Evolutionary conservation across 192 early-diverging fungal species (phyloP), one percentile per base, ranked within the genome.

Genomic region (Umbelopsis sp.): DNA sequence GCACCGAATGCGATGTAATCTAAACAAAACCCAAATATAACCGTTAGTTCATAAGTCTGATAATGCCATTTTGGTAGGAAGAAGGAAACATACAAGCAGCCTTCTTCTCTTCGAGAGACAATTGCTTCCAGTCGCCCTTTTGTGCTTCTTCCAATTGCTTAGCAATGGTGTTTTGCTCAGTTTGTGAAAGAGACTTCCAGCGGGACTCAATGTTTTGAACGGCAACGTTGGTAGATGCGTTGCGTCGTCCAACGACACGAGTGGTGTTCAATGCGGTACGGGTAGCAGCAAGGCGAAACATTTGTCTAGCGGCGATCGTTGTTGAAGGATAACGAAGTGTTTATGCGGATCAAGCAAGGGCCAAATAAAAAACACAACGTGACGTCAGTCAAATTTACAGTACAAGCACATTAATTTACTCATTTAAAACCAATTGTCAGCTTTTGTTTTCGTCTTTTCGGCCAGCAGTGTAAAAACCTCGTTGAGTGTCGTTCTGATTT

Each of bases 121-220:
- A 80, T 72, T 88, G 86, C 85, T 93, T 93, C 97, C 97, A 99
- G 87, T 99, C 95, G 51, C 87, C 92, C 87, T 95, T 96, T 87
- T 97, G 94, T 71, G 84, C 85, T 78, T 92, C 92, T 71, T 85
- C 85, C 30, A 99, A 87, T 46, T 85, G 77, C 74, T 91, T 92
- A 67, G 91, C 81, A 65, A 97, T 88, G 66, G 92, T 89, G 67
- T 82, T 83, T 86, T 97, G 93, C 81, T 97, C 94, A 69, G 85
- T 83, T 78, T 79, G 74, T 77, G 91, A 82, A 77, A 88, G 73
- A 77, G 89, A 76, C 87, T 87, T 82, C 91, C 88, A 81, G 80
- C 80, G 78, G 76, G 80, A 69, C 69, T 85, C 80, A 33, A 88
- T 52, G 78, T 88, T 86, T 68, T 79, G 49, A 72, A 88, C 75